phyloP scores from a whole-genome alignment of 352 stramenopile genomes.

The Saprolegnia parasitica region DNA sequence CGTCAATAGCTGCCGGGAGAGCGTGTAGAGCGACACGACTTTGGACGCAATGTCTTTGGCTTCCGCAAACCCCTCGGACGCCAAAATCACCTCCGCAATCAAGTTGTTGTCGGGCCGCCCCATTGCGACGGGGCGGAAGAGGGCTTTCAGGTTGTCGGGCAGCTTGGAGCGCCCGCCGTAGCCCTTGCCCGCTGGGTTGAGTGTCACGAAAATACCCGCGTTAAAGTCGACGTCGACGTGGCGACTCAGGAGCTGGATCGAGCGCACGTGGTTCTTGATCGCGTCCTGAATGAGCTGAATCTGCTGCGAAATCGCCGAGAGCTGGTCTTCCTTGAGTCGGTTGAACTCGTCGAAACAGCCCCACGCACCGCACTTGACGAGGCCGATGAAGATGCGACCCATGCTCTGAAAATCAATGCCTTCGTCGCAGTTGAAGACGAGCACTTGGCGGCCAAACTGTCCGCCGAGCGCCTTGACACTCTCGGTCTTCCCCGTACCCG shows the following conservation, averaged over 20 bases:
- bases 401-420: slow-evolving; percentile 93
- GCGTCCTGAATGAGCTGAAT: slow-evolving; percentile 94
- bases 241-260: slow-evolving; percentile 78
- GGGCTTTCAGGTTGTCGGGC: slow-evolving; percentile 92
- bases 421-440: slow-evolving; percentile 94
- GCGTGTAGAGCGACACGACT: slow-evolving; percentile 88
- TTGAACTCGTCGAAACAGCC: slow-evolving; percentile 98
- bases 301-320: slow-evolving; percentile 92
- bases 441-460: slow-evolving; percentile 87
- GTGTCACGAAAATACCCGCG: slow-evolving; percentile 94
- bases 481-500: slow-evolving; percentile 94
- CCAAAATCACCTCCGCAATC: slow-evolving; percentile 92
- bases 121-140: slow-evolving; percentile 94
- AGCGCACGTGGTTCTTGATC: slow-evolving; percentile 77
- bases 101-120: slow-evolving; percentile 89
- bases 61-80: slow-evolving; percentile 87
- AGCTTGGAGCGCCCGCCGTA: slow-evolving; percentile 91
- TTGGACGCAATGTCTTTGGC: slow-evolving; percentile 89
- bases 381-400: slow-evolving; percentile 92
- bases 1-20: slow-evolving; percentile 81
- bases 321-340: slow-evolving; percentile 91
- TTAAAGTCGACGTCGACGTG: slow-evolving; percentile 90
- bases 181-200: slow-evolving; percentile 92
- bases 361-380: slow-evolving; percentile 93
- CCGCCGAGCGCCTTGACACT: slow-evolving; percentile 90